These are phyloP conservation scores for Pterulicium gracile DNA, from an alignment of 1,284 basidiomycete genomes.

Conservation along the genomic window DNA sequence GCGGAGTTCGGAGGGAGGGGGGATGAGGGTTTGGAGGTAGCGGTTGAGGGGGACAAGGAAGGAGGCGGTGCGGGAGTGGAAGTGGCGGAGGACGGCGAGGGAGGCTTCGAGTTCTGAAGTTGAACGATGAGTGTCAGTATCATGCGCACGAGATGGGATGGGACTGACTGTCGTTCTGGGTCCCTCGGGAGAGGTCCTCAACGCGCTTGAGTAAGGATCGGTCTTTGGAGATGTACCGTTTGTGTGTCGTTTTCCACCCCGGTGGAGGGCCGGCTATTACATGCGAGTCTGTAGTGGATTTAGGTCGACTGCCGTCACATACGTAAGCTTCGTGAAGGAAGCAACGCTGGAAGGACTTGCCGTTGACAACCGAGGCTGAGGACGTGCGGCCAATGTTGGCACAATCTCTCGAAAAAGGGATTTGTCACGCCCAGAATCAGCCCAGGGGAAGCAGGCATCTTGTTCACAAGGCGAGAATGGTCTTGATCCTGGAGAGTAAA, in stretches of 20 bases:
- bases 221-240: conserved; percentile 83
- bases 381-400: conserved; percentile 88
- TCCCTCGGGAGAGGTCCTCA: conserved; percentile 43
- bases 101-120: conserved; percentile 48
- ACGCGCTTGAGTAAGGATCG: conserved; percentile 57
- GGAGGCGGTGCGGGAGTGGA: conserved; percentile 79
- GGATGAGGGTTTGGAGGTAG: conserved; percentile 87
- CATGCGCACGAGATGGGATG: conserved; percentile 2
- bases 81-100: conserved; percentile 71
- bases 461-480: conserved; percentile 66
- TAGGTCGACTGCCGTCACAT: neutral
- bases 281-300: neutral
- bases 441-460: conserved; percentile 77
- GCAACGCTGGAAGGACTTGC: conserved; percentile 22
- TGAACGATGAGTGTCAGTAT: conserved; percentile 1
- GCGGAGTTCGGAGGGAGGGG: conserved; percentile 42
- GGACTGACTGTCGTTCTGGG: conserved; percentile 39
- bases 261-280: conserved; percentile 45
- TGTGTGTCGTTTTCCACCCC: conserved; percentile 74
- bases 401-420: conserved; percentile 84
- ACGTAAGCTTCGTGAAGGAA: conserved; percentile 2
- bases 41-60: conserved; percentile 89
- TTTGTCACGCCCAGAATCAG: conserved; percentile 89
- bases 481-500: conserved; percentile 94
- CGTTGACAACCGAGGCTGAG: conserved; percentile 49